phyloP scores from a whole-genome alignment of 2,329 filamentous ascomycete species.

The Aspergillus sergii region DNA sequence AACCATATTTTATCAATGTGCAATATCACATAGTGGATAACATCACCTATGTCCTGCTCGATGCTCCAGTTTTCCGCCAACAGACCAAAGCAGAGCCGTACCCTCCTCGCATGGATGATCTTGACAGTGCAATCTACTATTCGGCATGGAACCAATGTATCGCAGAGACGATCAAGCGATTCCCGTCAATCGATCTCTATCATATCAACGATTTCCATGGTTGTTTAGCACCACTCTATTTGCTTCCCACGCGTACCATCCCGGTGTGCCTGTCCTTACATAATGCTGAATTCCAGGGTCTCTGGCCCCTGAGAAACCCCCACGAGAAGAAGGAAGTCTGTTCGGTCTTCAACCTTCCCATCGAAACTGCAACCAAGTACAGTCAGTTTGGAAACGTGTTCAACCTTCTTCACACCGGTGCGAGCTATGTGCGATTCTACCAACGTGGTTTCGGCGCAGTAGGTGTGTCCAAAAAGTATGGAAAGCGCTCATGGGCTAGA shows the following conservation, averaged over 20 bases:
- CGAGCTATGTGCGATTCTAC: slow-evolving; percentile 67
- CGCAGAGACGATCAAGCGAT: slow-evolving; percentile 63
- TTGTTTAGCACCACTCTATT: slow-evolving; percentile 64
- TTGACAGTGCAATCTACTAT: slow-evolving; percentile 69
- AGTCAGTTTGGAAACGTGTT: slow-evolving; percentile 71
- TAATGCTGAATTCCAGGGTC: slow-evolving; percentile 70
- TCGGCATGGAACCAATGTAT: slow-evolving; percentile 73
- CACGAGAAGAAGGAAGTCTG: slow-evolving; percentile 66
- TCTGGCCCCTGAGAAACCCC: slow-evolving; percentile 67
- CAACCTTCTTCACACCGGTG: slow-evolving; percentile 67
- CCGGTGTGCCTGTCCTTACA: slow-evolving; percentile 67
- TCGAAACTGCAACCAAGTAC: slow-evolving; percentile 61
- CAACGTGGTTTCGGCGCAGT: slow-evolving; percentile 70
- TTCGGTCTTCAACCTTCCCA: slow-evolving; percentile 63
- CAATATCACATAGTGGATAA: slow-evolving; percentile 66
- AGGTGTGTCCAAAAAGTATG: slow-evolving; percentile 69
- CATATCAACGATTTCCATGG: slow-evolving; percentile 70
- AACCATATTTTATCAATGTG: slow-evolving; percentile 63
- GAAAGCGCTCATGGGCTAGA: slow-evolving; percentile 65
- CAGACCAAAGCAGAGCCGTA: slow-evolving; percentile 67
- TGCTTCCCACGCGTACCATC: slow-evolving; percentile 61
- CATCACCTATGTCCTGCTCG: slow-evolving; percentile 69
- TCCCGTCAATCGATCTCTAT: slow-evolving; percentile 62
- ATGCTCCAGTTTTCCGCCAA: slow-evolving; percentile 67
- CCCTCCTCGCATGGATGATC: slow-evolving; percentile 70